Conservation (phyloP, 2,329 filamentous ascomycete species). For the Cadophora malorum region DNA sequence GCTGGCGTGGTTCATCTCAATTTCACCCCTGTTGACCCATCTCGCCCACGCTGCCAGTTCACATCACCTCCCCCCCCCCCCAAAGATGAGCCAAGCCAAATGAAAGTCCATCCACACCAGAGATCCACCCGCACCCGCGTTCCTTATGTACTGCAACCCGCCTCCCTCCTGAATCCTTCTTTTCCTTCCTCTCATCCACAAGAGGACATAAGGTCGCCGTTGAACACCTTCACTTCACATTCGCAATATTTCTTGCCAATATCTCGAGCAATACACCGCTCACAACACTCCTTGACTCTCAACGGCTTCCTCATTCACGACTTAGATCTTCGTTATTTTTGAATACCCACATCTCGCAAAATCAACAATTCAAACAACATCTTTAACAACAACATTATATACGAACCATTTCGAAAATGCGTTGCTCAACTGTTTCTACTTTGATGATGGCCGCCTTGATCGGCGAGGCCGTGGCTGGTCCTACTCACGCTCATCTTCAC, state of each 20-base stretch:
- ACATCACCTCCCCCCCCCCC: slow-evolving; percentile 12
- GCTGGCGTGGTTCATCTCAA: slow-evolving; percentile 41
- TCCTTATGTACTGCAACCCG: slow-evolving; percentile 26
- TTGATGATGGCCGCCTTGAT: slow-evolving; percentile 43
- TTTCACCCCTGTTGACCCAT: slow-evolving; percentile 34
- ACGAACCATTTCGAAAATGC: slow-evolving; percentile 38
- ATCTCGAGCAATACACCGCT: slow-evolving; percentile 43
- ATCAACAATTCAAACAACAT: slow-evolving; percentile 19
- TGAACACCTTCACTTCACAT: slow-evolving; percentile 39
- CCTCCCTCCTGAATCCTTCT: slow-evolving; percentile 2
- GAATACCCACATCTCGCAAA: slow-evolving; percentile 14
- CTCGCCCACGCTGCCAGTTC: slow-evolving; percentile 22
- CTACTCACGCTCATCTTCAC: slow-evolving; percentile 42
- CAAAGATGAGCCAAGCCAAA: slow-evolving; percentile 26
- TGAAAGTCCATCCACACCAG: slow-evolving; percentile 22
- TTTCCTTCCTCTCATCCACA: slow-evolving; percentile 22
- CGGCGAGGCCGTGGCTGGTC: slow-evolving; percentile 43
- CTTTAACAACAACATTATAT: slow-evolving; percentile 16
- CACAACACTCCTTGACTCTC: slow-evolving; percentile 40
- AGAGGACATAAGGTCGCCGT: slow-evolving; percentile 37
- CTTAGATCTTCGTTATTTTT: slow-evolving; percentile 7
- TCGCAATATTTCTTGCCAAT: slow-evolving; percentile 37
- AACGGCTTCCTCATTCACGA: slow-evolving; percentile 31
- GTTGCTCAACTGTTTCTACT: slow-evolving; percentile 41
- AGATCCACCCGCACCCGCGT: slow-evolving; percentile 14